Conservation (phyloP, 345 rosid genomes). For the Aethionema arabicum region DNA sequence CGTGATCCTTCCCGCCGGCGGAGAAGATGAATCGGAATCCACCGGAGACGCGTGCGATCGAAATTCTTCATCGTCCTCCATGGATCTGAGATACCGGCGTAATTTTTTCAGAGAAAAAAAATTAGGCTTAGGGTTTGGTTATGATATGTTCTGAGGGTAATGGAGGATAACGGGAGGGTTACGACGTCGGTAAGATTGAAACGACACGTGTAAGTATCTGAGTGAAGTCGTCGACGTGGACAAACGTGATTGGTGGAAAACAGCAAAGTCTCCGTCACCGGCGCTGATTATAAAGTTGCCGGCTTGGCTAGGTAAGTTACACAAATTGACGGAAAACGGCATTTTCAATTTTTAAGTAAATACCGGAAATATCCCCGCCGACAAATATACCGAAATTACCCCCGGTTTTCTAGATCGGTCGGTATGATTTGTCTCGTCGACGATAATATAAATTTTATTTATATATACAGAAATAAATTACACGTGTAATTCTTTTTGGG, state of each 20-base stretch:
- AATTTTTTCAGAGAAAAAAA: constrained; percentile 26
- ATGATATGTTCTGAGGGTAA: constrained; percentile 19
- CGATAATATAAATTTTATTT: neutral
- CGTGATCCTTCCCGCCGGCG: constrained; percentile 46
- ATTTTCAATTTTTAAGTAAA: constrained; percentile 27
- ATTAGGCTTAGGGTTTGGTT: constrained; percentile 31
- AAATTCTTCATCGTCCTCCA: constrained; percentile 65
- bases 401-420: neutral
- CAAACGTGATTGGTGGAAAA: constrained; percentile 30
- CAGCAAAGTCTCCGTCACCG: constrained; percentile 47
- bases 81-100: constrained; percentile 29
- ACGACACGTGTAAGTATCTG: neutral
- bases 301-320: constrained; percentile 35
- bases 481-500: too few relatives aligned
- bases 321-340: constrained; percentile 47
- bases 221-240: constrained; percentile 51
- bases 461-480: too few relatives aligned
- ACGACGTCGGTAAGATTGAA: constrained; percentile 52
- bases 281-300: constrained; percentile 42
- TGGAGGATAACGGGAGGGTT: constrained; percentile 42
- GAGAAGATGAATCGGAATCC: constrained; percentile 29
- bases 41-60: constrained; percentile 41
- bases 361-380: constrained; percentile 28
- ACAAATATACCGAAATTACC: constrained; percentile 31
- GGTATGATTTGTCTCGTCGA: constrained; percentile 11